These are phyloP conservation scores for Ophiocordyceps unilateralis DNA, from an alignment of 2,329 filamentous ascomycete genomes.

Conservation along the genomic window DNA sequence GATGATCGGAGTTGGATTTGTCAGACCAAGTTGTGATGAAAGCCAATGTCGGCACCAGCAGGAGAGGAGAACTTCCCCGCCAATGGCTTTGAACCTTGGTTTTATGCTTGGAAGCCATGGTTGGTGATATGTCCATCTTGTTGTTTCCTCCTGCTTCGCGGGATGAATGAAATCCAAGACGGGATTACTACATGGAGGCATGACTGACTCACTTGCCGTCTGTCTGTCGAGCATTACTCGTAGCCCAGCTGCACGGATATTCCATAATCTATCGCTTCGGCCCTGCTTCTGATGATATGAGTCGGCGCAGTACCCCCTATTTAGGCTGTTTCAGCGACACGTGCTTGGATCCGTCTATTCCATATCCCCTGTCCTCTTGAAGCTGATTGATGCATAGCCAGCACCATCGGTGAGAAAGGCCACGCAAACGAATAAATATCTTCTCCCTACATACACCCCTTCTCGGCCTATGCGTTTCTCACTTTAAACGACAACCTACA, in stretches of 20 bases:
- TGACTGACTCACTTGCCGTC: no score
- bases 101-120: no score
- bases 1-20: no score
- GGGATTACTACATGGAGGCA: no score
- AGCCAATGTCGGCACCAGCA: no score
- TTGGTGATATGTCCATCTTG: no score
- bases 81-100: no score
- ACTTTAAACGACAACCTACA: slow-evolving; percentile 1
- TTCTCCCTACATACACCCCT: slow-evolving; percentile 2
- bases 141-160: no score
- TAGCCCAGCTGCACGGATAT: neutral
- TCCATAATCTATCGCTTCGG: neutral
- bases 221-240: neutral
- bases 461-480: slow-evolving; percentile 2
- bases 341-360: slow-evolving; percentile 64
- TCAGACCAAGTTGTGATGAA: no score
- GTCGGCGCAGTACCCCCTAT: slow-evolving; percentile 24
- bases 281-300: neutral
- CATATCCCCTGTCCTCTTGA: slow-evolving; percentile 43
- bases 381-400: slow-evolving; percentile 1
- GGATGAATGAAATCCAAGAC: no score
- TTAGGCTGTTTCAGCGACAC: slow-evolving; percentile 71
- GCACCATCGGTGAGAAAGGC: slow-evolving; percentile 1
- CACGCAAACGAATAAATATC: neutral
- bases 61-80: no score